These are phyloP conservation scores for Theobroma cacao DNA, from an alignment of 345 rosid species.

Conservation along the genomic window DNA sequence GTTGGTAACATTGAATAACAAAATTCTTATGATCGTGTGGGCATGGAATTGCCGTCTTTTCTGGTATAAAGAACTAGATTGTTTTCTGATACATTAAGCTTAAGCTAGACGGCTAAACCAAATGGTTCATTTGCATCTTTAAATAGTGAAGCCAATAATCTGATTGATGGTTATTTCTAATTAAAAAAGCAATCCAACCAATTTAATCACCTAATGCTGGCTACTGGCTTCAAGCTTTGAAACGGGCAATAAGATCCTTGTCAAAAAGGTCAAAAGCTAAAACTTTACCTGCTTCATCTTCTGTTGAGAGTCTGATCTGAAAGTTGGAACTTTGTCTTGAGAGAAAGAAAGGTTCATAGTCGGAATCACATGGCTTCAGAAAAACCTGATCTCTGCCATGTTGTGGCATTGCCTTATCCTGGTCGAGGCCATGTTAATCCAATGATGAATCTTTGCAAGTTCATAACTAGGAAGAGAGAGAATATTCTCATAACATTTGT, in stretches of 20 bases:
- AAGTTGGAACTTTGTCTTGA: no score
- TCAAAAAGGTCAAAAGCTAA: no score
- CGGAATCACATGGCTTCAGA: neutral
- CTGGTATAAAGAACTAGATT: neutral
- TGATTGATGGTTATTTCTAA: no score
- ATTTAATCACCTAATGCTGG: no score
- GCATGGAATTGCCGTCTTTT: neutral
- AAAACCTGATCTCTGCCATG: constrained; percentile 4
- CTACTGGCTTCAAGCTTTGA: no score
- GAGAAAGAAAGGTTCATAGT: neutral
- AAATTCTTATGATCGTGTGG: neutral
- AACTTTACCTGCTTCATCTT: no score
- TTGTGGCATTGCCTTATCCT: constrained; percentile 37
- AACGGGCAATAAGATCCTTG: no score
- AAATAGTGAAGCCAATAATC: neutral
- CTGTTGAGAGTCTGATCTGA: no score
- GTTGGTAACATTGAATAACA: neutral
- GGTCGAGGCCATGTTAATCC: constrained; percentile 42
- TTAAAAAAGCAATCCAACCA: no score
- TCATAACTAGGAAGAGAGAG: constrained; percentile 9
- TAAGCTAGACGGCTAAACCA: neutral
- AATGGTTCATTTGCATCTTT: neutral
- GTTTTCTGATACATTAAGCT: neutral
- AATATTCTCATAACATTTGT: constrained; percentile 23
- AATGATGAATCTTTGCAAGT: constrained; percentile 36